phyloP scores from a whole-genome alignment of 1,139 yeast genomes.

The Pichia sp. region DNA sequence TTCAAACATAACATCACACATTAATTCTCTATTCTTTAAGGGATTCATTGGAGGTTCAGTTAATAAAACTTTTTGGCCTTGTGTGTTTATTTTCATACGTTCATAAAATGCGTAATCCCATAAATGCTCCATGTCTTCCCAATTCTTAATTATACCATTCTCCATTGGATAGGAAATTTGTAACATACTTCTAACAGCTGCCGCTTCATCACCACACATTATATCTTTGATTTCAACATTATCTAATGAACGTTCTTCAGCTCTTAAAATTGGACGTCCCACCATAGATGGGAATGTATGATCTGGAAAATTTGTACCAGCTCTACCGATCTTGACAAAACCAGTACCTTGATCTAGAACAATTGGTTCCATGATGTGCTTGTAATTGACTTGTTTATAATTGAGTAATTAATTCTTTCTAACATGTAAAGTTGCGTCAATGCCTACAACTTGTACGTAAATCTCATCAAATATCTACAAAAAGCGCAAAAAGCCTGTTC shows the following conservation, averaged over 20 bases:
- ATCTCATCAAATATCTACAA: background rate
- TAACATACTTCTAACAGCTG: slow-evolving; percentile 79
- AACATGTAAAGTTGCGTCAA: too few relatives aligned
- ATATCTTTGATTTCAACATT: slow-evolving; percentile 72
- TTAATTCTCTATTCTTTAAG: slow-evolving; percentile 79
- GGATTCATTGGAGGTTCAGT: slow-evolving; percentile 99
- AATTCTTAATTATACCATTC: slow-evolving; percentile 91
- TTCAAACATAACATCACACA: slow-evolving; percentile 98
- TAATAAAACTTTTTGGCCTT: slow-evolving; percentile 76
- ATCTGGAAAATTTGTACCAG: slow-evolving; percentile 96
- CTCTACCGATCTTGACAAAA: slow-evolving; percentile 89
- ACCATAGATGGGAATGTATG: slow-evolving; percentile 97
- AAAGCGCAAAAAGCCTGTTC: background rate
- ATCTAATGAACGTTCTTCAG: slow-evolving; percentile 73
- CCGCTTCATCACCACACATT: slow-evolving; percentile 97
- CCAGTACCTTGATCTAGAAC: slow-evolving; percentile 99
- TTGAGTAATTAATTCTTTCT: too few relatives aligned
- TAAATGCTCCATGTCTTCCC: slow-evolving; percentile 98
- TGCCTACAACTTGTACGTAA: too few relatives aligned
- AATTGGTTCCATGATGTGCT: slow-evolving; percentile 24
- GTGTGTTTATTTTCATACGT: slow-evolving; percentile 68
- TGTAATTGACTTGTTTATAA: background rate
- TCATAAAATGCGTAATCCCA: slow-evolving; percentile 98
- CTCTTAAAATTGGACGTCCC: slow-evolving; percentile 94
- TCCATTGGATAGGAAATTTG: slow-evolving; percentile 98